Evolutionary conservation across 176 grass and related monocot genomes (phyloP), one percentile per base, ranked within the genome.

Genomic region (Oropetium thomaeum): DNA sequence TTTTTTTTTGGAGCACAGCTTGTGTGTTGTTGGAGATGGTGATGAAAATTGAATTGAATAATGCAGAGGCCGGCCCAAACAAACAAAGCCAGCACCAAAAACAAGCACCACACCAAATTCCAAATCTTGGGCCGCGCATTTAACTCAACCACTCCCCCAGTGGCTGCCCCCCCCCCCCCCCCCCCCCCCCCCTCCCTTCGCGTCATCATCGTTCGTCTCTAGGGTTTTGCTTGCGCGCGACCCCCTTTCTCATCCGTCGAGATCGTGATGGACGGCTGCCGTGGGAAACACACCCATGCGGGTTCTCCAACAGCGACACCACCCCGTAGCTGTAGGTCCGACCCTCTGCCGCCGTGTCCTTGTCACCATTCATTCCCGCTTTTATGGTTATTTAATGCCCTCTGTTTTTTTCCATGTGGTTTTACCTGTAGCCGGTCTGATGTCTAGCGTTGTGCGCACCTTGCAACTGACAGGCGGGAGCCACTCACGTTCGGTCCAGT

Each of bases 311-410:
- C 54, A 74, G 62, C 63, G 29, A 60, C n/a, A n/a, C n/a, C n/a
- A n/a, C n/a, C n/a, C 53, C 81, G 68, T 66, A 65, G 83, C 83
- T 85, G 90, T 82, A 89, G 87, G 53, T 78, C 73, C 62, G 47
- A 64, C 76, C 76, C 75, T 79, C 81, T 84, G 81, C 70, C 65
- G 81, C 76, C 64, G 81, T 59, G 58, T 85, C 65, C 74, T 84
- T 83, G 86, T 88, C 87, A 79, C 89, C 83, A 75, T 83, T 65
- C 71, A 83, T 55, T 44, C 73, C 84, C 15, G 62, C 77, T 63
- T 92, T 85, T 79, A 83, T 82, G 83, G 59, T 88, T 83, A 67
- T 85, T 90, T 87, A 93, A 90, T 84, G 84, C 77, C 57, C 64
- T 65, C 76, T 70, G 44, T 75, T 41, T 79, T 79, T 65, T 62